Evolutionary conservation across 805 yeast species (phyloP), one percentile per base, ranked within the genome.

Genomic region (Spathaspora sp.): DNA sequence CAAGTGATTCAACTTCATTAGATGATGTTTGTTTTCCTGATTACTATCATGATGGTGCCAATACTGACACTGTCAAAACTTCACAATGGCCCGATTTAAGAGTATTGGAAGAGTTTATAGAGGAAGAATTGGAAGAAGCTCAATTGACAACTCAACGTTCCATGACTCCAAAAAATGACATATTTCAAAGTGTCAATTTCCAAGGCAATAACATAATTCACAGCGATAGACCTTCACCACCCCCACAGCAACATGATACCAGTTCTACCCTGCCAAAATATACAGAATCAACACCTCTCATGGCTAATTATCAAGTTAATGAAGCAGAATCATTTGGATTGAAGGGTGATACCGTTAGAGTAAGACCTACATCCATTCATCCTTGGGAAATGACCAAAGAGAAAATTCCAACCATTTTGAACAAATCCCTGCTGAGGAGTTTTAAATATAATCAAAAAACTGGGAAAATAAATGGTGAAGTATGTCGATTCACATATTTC

Each of bases 11-110:
- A 40, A 85, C 96, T 0, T 88, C 97, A 1, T 70, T 93, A 52
- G 92, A 87, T 63, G 99, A 93, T 68, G 99, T 93, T 23, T 93
- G 97, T 62, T 83, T 90, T 66, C 97, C 96, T 0, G 75, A 91
- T 39, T 91, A 86, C 55, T 81, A 80, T 45, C 66, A 62, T 19
- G 62, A 60, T 32, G 28, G 35, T 10, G 47, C 42, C n/a, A 63
- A 61, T 43, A 61, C 60, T 46, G 53, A 60, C 35, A 52, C 43
- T 17, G 47, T 46, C 16, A 46, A 31, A 18, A 50, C 53, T 3
- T 73, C 70, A 55, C 60, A 66, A 45, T 93, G 98, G 98, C 99
- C 98, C 0, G 97, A 94, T 62, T 72, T 89, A 16, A 62, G 73
- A 31, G 81, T 88, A 0, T 71, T 93, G 56, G 86, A 85, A 56